Evolutionary conservation across 495 filamentous ascomycete species (phyloP), one percentile per base, ranked within the genome.

Genomic region (Aspergillus nanangensis): DNA sequence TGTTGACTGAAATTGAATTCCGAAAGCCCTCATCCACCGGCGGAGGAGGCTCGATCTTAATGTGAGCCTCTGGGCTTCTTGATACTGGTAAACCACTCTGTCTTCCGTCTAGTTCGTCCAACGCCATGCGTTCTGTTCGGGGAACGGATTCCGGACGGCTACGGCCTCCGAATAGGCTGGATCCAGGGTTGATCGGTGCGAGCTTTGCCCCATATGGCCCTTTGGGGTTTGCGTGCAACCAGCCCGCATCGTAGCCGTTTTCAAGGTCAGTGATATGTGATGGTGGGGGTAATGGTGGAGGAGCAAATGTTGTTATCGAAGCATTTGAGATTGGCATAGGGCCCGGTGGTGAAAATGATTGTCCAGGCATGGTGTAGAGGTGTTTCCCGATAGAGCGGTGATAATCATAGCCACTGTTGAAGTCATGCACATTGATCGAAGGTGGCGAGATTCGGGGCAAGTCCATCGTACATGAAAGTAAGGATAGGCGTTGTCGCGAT

Each of bases 241-340:
- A 83, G 40, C 75, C 79, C n/a, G 71, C 69, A 58, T 84, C 82
- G 47, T 76, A 70, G 24, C 78, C 78, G 48, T 70, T 63, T 45
- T 72, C 66, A 39, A 82, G 55, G 40, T 75, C 79, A 38, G 61
- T 68, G 33, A 84, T 75, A 42, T 70, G 62, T 48, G 70, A 63
- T 7, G 82, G 82, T 7, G 82, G 82, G 38, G 82, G 82, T 49
- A 85, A 67, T 47, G 82, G 80, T 43, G 82, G 82, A 33, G 82
- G 82, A 32, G 67, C 69, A 42, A 59, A 63, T 32, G 75, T 59
- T 40, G 64, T 67, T 43, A 56, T 64, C 39, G 72, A 49, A 68
- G 70, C 49, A 57, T 75, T 59, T 38, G 62, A 66, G 44, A 85
- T 82, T n/a, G 78, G 64, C 76, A 84, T 72, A 34, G 82, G 75